Percentiles rank a stretch among this genome's conserved stretches.
phyloP scores from a whole-genome alignment of 306 rosid genomes.

The Rubus idaeus region DNA sequence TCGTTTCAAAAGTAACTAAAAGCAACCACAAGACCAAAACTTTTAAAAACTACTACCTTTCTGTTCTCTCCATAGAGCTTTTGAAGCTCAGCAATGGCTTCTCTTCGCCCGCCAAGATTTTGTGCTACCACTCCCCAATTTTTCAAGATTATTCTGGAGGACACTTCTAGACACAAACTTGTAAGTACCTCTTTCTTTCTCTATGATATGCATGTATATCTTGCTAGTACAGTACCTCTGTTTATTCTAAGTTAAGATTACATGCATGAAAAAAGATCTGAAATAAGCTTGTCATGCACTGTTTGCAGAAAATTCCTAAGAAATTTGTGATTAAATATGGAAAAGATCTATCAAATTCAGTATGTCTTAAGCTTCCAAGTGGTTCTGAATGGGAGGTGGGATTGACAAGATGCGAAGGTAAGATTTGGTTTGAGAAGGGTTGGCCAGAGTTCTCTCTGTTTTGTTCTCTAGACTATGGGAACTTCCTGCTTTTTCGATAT shows the following conservation, averaged over 20 bases:
- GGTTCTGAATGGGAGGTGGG: conserved; percentile 13
- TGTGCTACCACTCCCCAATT: conserved; percentile 10
- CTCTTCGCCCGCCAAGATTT: not conserved
- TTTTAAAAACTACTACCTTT: not conserved
- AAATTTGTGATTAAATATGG: conserved; percentile 18
- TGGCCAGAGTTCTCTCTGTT: conserved; percentile 15
- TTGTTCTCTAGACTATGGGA: not conserved
- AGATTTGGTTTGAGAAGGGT: conserved; percentile 12
- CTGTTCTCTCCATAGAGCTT: not conserved
- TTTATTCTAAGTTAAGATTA: no score
- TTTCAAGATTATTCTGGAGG: conserved; percentile 5
- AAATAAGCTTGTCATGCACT: no score
- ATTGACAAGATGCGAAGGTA: not conserved
- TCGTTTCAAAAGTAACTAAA: not conserved
- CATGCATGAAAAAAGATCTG: no score
- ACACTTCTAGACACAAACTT: not conserved
- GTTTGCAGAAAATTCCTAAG: conserved; percentile 3
- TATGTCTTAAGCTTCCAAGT: conserved; percentile 4
- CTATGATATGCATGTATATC: not conserved
- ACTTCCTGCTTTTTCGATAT: conserved; percentile 13
- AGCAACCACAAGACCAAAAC: not conserved
- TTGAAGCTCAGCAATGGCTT: conserved; percentile 14
- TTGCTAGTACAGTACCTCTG: not conserved
- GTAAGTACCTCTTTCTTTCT: not conserved
- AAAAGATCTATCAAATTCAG: not conserved